Base-by-base conservation (phyloP, 805 yeast genomes). In the Metschnikowia gruessii region DNA sequence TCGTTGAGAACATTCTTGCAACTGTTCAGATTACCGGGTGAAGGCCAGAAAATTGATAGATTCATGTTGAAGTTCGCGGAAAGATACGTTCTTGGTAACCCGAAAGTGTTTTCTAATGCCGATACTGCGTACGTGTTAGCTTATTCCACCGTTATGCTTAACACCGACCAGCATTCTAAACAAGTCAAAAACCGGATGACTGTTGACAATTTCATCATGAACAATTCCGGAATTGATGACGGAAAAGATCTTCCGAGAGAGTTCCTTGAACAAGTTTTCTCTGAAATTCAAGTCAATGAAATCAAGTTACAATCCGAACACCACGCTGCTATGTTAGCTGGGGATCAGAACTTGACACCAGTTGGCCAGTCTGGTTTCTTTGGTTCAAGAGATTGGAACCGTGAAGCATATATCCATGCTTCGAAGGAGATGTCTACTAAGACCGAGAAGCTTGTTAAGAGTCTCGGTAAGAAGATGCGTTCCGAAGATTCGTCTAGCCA, bases 31-130 rank as follows among this genome's bases (percentile, higher is more conserved):
- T 76, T 94, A 49, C 99, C 99, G 2, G 99, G 99, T 42, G 99
- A 94, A 68, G 91, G 97, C 4, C 99, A 94, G 69, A 92, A 94
- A 61, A 92, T 94, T 62, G 99, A 94, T 72, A 78, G 99, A 57
- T 89, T 83, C 62, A 88, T 95, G 97, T 79, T 94, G 63, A 92
- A 94, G 61, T 95, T 95, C 72, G 99, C 99, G 4, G 96, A 89
- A 65, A 77, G 95, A 55, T 94, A 83, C 61, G 83, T 83, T 18
- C 82, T 86, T 53, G 97, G 92, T 51, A 94, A 94, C 61, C 96
- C 97, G 9, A 74, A 74, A n/a, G 76, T 83, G 0, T 92, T 92
- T 65, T 82, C 96, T 0, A 87, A 87, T 58, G 97, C 98, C 3
- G 98, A 90, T 59, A 82, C 97, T 0, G 96, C 96, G 0, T 94